Evolutionary conservation across 768 basidiomycete genomes (phyloP), one percentile per base, ranked within the genome.

Genomic region (Agrocybe chaxingu): DNA sequence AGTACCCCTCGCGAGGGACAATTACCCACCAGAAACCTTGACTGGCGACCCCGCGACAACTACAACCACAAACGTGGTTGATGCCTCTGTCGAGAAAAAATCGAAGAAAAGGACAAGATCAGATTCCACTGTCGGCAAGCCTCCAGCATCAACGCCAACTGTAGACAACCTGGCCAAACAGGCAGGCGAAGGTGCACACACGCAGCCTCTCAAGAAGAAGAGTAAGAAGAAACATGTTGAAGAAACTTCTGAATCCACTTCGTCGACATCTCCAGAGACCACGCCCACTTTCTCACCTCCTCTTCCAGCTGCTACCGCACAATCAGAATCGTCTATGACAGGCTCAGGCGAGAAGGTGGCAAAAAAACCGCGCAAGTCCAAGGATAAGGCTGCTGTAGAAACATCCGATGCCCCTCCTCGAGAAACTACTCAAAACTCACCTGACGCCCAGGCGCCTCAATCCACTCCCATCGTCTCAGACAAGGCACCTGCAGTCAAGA

Each of bases 181-280:
- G 33, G 16, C 35, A 36, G 24, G 32, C 29, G 18, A 32, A 7
- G 39, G 8, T 29, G 44, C 48, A 30, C 29, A 35, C 13, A 41
- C 42, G 24, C 38, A 31, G 30, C 54, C 51, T 33, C 2, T 45
- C 2, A 59, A 61, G 29, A 58, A 56, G 10, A 48, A 48, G 32
- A 62, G 58, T 44, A 60, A 54, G 44, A 57, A 54, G 48, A 8
- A 39, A 9, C 48, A 38, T 10, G 34, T 6, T 3, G 39, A 50
- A 6, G 46, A 56, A 16, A 30, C 30, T 24, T 8, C 29, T 36
- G 31, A 7, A 18, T 34, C 34, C 19, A 40, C 13, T 4, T 9
- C 45, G 18, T 24, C 24, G 24, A 24, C 24, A 24, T 24, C 24
- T 3, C 24, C 24, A 24, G 24, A 24, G 24, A 5, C 24, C 24